Evolutionary conservation across 1,139 yeast genomes (phyloP).

Genomic region (Suhomyces coccinellae): DNA sequence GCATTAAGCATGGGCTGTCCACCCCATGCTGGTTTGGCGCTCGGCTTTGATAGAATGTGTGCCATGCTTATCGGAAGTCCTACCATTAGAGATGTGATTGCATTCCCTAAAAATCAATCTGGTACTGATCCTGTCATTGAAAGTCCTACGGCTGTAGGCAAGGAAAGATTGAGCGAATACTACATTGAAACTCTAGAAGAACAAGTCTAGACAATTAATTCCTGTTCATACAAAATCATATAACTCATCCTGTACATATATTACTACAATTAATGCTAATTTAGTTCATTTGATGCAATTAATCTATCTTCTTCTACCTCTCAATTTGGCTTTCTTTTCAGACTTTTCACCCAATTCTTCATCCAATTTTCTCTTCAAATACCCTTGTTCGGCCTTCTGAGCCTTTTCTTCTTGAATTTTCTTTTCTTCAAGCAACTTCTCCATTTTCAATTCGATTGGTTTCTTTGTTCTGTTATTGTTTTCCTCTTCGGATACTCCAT

Average conservation of each 20-base stretch:
- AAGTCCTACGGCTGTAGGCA: conserved; percentile 70
- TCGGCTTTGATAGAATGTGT: conserved; percentile 91
- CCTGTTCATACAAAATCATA: not conserved
- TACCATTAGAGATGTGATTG: conserved; percentile 88
- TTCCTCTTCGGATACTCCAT: conserved; percentile 23
- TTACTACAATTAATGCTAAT: conserved; percentile 8
- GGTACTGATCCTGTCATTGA: conserved; percentile 88
- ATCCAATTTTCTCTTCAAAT: conserved; percentile 20
- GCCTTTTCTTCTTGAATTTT: conserved; percentile 29
- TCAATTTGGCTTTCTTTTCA: conserved; percentile 7
- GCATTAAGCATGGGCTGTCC: conserved; percentile 94
- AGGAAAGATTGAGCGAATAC: conserved; percentile 51
- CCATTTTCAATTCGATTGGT: conserved; percentile 49
- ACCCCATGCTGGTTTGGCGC: conserved; percentile 96
- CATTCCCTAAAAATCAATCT: conserved; percentile 90
- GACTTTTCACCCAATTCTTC: conserved; percentile 14
- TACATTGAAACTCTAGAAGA: conserved; percentile 29
- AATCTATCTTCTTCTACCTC: conserved; percentile 12
- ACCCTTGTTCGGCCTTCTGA: conserved; percentile 14
- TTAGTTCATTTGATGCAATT: not conserved
- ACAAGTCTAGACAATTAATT: not conserved
- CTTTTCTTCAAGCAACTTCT: conserved; percentile 37
- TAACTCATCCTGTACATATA: too few species aligned
- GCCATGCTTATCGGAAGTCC: conserved; percentile 79
- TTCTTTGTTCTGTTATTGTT: conserved; percentile 29